Conservation (phyloP, 306 rosid genomes). For the Urtica urens region DNA sequence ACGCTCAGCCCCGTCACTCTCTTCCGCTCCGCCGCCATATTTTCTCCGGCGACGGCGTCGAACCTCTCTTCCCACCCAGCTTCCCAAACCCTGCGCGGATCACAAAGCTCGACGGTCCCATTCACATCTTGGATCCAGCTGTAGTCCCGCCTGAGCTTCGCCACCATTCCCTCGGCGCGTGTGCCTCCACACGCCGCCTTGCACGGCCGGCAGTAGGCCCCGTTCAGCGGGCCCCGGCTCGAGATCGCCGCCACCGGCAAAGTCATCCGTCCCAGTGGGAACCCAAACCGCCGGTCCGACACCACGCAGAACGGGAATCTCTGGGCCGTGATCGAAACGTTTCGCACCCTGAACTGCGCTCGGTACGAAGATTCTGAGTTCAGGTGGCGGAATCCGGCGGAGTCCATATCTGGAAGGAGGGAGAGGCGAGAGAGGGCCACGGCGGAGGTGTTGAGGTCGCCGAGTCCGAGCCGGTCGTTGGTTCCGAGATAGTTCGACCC, state of each 20-base stretch:
- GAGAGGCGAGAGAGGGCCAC: conserved; percentile 66
- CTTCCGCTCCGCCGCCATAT: conserved; percentile 25
- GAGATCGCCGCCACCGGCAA: conserved; percentile 82
- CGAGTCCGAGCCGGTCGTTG: conserved; percentile 76
- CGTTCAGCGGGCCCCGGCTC: conserved; percentile 69
- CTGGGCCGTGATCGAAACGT: conserved; percentile 18
- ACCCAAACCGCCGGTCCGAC: conserved; percentile 55
- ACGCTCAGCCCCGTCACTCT: conserved; percentile 20
- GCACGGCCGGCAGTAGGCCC: conserved; percentile 80
- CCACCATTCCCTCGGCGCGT: conserved; percentile 49
- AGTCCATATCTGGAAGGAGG: conserved; percentile 46
- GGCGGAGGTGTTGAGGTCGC: conserved; percentile 53
- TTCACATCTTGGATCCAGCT: conserved; percentile 72
- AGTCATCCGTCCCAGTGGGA: conserved; percentile 48
- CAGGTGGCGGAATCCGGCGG: conserved; percentile 34
- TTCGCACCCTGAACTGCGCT: conserved; percentile 50
- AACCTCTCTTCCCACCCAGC: conserved; percentile 49
- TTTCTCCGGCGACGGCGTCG: conserved; percentile 35
- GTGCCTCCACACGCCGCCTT: conserved; percentile 35
- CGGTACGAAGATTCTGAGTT: conserved; percentile 79
- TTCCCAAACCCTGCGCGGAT: conserved; percentile 55
- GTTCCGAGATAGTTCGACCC: conserved; percentile 76
- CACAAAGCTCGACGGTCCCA: conserved; percentile 46
- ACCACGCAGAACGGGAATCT: conserved; percentile 70
- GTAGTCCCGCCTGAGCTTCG: conserved; percentile 31